A percentile compares a stretch with the other conserved stretches of the same genome.
These are phyloP conservation scores for Furcasterigmium furcatum DNA, from an alignment of 2,329 filamentous ascomycete species.

Conservation along the genomic window DNA sequence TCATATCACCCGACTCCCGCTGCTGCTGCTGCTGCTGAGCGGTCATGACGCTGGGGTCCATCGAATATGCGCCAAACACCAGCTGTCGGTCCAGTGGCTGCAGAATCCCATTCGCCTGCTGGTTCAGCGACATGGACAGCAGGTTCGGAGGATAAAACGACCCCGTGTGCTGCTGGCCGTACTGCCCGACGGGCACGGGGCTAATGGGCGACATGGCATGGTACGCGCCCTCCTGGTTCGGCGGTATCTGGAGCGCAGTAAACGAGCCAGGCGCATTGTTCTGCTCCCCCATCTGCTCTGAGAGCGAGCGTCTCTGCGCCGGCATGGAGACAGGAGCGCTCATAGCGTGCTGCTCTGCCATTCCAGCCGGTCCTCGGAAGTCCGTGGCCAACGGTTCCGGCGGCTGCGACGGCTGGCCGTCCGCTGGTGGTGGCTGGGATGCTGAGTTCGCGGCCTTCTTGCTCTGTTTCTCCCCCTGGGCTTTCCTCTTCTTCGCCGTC, in stretches of 20 bases:
- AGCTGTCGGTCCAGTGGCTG: slow-evolving; percentile 74
- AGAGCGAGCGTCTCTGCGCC: slow-evolving; percentile 36
- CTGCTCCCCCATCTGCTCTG: slow-evolving; percentile 35
- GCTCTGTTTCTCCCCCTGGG: background rate
- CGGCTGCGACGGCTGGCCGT: slow-evolving; percentile 23
- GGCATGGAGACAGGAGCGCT: slow-evolving; percentile 25
- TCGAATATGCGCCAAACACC: slow-evolving; percentile 70
- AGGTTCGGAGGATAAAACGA: slow-evolving; percentile 49
- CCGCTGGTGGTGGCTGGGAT: background rate
- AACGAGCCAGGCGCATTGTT: slow-evolving; percentile 35
- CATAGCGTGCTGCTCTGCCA: slow-evolving; percentile 25
- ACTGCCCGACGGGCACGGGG: slow-evolving; percentile 39
- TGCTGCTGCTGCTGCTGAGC: slow-evolving; percentile 23
- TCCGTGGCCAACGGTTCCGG: slow-evolving; percentile 16
- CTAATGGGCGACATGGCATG: slow-evolving; percentile 50
- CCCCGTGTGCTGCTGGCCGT: slow-evolving; percentile 17
- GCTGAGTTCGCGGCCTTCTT: background rate
- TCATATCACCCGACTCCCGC: slow-evolving; percentile 15
- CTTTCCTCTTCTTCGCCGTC: slow-evolving; percentile 5
- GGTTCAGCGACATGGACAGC: slow-evolving; percentile 47
- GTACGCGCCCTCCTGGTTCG: slow-evolving; percentile 37
- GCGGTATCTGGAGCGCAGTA: slow-evolving; percentile 36
- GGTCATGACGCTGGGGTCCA: slow-evolving; percentile 36
- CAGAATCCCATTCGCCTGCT: slow-evolving; percentile 48
- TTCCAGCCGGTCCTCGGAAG: slow-evolving; percentile 17